A percentile compares a stretch with the other conserved stretches of the same genome.
These are phyloP conservation scores for Exserohilum turcica DNA, from an alignment of 2,329 filamentous ascomycete genomes.

Conservation along the genomic window DNA sequence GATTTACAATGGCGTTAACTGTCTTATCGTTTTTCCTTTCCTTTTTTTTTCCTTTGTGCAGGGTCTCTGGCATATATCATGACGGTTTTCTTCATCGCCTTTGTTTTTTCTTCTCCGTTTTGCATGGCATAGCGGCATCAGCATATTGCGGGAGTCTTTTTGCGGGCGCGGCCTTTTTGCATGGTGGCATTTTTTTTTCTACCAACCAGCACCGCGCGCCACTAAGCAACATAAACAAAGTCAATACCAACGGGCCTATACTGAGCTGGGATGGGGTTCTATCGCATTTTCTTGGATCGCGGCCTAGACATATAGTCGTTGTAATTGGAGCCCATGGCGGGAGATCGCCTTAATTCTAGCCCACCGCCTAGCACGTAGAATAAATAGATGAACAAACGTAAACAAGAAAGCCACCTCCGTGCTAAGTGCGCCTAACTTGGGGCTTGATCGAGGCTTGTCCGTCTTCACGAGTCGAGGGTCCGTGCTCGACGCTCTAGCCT, in stretches of 20 bases:
- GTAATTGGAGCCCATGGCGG: conserved; percentile 2
- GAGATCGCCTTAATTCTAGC: not conserved
- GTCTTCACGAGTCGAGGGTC: not conserved
- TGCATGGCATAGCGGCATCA: conserved; percentile 10
- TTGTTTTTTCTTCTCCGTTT: not conserved
- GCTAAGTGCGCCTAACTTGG: not conserved
- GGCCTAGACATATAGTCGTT: conserved; percentile 4
- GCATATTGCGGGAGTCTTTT: conserved; percentile 8
- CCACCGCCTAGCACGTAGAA: not conserved
- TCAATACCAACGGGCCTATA: not conserved
- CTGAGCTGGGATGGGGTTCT: not conserved
- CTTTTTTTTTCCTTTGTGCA: not conserved
- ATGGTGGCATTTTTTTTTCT: conserved; percentile 5
- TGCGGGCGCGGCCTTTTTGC: conserved; percentile 1
- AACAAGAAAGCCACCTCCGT: not conserved
- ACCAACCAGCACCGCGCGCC: not conserved
- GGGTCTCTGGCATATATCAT: not conserved
- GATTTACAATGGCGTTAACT: conserved; percentile 11
- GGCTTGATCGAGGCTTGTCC: conserved; percentile 7
- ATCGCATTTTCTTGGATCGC: conserved; percentile 2
- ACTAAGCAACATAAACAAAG: not conserved
- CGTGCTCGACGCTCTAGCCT: not conserved
- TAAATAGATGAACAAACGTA: not conserved
- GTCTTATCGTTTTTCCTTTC: not conserved
- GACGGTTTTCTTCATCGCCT: not conserved